These are phyloP conservation scores for Rhynchospora breviuscula DNA, from an alignment of 176 grass and related monocot species.

Conservation along the genomic window DNA sequence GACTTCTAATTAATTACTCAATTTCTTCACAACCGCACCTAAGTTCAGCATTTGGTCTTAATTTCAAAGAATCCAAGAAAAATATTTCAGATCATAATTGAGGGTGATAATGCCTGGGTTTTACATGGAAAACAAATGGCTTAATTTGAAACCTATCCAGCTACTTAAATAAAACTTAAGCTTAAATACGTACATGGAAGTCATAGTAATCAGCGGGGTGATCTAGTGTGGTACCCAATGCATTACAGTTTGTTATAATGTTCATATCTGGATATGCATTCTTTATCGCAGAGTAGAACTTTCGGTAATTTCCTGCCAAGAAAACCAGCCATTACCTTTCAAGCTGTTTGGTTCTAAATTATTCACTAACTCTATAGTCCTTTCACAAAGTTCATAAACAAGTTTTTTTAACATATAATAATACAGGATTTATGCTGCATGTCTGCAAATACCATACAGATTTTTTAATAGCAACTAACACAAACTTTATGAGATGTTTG, in stretches of 20 bases:
- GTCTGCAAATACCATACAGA: too few relatives aligned
- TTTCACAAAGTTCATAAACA: neutral
- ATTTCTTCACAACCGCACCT: too few relatives aligned
- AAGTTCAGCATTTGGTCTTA: too few relatives aligned
- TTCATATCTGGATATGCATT: slow-evolving; percentile 80
- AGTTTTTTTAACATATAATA: neutral
- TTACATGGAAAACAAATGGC: neutral
- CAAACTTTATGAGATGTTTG: neutral
- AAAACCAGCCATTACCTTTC: neutral
- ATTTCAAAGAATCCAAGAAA: too few relatives aligned
- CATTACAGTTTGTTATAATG: slow-evolving; percentile 86
- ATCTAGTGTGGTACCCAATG: slow-evolving; percentile 55
- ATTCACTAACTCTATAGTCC: neutral
- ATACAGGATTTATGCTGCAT: too few relatives aligned
- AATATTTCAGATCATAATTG: neutral
- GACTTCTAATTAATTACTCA: too few relatives aligned
- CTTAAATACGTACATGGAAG: slow-evolving; percentile 57
- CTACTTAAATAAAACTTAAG: neutral
- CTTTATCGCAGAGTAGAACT: slow-evolving; percentile 71
- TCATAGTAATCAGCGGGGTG: slow-evolving; percentile 91
- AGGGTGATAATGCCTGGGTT: neutral
- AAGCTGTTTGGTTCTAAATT: neutral
- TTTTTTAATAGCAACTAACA: too few relatives aligned
- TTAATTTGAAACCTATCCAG: neutral
- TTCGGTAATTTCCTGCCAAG: slow-evolving; percentile 64